Evolutionary conservation across 2,329 filamentous ascomycete species (phyloP).

Genomic region (Blastomyces parvus): DNA sequence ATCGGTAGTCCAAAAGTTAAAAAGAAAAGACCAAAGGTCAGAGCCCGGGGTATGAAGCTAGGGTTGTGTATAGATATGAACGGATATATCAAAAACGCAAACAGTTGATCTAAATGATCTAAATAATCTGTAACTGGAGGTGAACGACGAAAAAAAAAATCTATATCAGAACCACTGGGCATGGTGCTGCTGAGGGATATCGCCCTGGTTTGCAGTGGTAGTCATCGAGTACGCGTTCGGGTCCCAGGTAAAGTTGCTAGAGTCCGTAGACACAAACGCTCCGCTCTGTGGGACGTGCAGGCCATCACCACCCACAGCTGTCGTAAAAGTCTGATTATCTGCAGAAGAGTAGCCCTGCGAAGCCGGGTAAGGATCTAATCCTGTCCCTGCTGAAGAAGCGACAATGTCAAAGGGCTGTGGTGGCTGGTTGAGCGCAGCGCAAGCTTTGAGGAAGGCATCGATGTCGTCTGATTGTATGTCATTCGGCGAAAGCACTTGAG

Average conservation of each 20-base stretch:
- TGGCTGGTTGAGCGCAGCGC: neutral
- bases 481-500: constrained; percentile 33
- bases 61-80: neutral
- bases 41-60: neutral
- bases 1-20: neutral
- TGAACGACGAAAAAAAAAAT: neutral
- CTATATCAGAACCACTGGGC: constrained; percentile 2
- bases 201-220: constrained; percentile 15
- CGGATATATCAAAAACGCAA: neutral
- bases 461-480: constrained; percentile 35
- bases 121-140: neutral
- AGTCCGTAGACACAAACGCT: neutral
- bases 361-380: neutral
- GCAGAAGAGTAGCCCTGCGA: neutral
- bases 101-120: neutral
- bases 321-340: neutral
- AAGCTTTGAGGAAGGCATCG: constrained; percentile 34
- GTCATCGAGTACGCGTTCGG: neutral
- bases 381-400: neutral
- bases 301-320: neutral
- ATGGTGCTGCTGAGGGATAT: constrained; percentile 9
- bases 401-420: constrained; percentile 1
- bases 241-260: neutral
- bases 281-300: neutral
- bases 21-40: neutral